phyloP scores from a whole-genome alignment of 2,329 filamentous ascomycete species.

The Periconia macrospinosa region DNA sequence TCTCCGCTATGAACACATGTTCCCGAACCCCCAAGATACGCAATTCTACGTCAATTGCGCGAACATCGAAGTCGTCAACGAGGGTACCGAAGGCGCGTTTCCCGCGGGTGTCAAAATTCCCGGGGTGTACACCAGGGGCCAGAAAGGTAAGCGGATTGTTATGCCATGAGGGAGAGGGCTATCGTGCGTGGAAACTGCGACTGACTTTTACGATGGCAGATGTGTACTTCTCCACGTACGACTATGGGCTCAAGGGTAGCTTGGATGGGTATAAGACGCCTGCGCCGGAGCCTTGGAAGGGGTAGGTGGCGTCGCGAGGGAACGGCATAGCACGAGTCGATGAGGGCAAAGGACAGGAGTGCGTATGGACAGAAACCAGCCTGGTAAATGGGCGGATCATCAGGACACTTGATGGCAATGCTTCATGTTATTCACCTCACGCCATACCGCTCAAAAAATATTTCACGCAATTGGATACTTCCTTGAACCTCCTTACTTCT shows the following conservation, averaged over 20 bases:
- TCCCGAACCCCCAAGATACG: slow-evolving; percentile 6
- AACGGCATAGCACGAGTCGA: neutral
- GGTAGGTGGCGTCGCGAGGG: neutral
- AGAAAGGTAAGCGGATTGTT: slow-evolving; percentile 4
- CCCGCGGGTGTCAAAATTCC: slow-evolving; percentile 15
- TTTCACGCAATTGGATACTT: too few relatives aligned
- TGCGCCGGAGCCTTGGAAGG: slow-evolving; percentile 7
- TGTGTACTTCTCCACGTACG: slow-evolving; percentile 12
- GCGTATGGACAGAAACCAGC: too few relatives aligned
- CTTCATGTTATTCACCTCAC: too few relatives aligned
- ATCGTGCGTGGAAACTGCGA: neutral
- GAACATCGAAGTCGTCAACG: slow-evolving; percentile 14
- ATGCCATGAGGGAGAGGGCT: too few relatives aligned
- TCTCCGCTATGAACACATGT: slow-evolving; percentile 15
- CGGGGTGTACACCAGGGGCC: slow-evolving; percentile 12
- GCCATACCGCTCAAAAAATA: too few relatives aligned
- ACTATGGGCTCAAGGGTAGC: slow-evolving; percentile 6
- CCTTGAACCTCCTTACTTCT: too few relatives aligned
- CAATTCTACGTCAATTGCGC: slow-evolving; percentile 22
- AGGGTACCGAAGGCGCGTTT: neutral
- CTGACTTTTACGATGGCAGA: neutral
- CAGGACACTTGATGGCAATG: too few relatives aligned
- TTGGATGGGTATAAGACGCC: slow-evolving; percentile 10
- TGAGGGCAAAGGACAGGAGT: neutral
- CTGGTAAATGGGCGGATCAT: too few relatives aligned